Conservation (phyloP, 1,139 yeast genomes). For the Kazachstania sp. region DNA sequence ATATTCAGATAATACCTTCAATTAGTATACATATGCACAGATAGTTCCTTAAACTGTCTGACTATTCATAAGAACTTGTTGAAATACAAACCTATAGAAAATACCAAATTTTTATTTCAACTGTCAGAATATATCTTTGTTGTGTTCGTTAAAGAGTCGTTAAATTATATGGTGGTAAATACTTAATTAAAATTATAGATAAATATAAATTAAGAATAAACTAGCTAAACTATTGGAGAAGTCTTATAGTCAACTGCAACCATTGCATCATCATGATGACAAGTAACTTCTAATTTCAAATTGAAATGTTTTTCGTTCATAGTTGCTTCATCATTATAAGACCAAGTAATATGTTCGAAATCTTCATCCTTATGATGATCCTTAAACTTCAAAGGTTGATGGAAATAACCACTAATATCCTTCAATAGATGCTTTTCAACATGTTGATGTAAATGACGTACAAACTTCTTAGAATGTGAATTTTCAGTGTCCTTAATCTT, state of each 20-base stretch:
- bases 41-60: too few species aligned
- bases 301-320: conserved; percentile 42
- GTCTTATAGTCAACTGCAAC: conserved; percentile 54
- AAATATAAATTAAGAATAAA: too few species aligned
- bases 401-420: conserved; percentile 56
- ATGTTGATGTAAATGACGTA: conserved; percentile 68
- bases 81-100: too few species aligned
- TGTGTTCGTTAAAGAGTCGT: background rate
- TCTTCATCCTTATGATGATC: conserved; percentile 45
- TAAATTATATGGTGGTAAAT: background rate
- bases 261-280: conserved; percentile 52
- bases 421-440: conserved; percentile 60
- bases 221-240: conserved; percentile 14
- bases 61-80: too few species aligned
- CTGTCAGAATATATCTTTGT: background rate
- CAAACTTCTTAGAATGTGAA: conserved; percentile 62
- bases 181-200: too few species aligned
- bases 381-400: conserved; percentile 45
- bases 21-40: too few species aligned
- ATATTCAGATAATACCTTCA: too few species aligned
- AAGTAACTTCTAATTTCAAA: conserved; percentile 47
- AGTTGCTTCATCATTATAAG: conserved; percentile 43
- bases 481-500: conserved; percentile 67
- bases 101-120: too few species aligned
- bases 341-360: conserved; percentile 42